These are phyloP conservation scores for Astrothelium macrocarpum DNA, from an alignment of 495 filamentous ascomycete species.

Conservation along the genomic window DNA sequence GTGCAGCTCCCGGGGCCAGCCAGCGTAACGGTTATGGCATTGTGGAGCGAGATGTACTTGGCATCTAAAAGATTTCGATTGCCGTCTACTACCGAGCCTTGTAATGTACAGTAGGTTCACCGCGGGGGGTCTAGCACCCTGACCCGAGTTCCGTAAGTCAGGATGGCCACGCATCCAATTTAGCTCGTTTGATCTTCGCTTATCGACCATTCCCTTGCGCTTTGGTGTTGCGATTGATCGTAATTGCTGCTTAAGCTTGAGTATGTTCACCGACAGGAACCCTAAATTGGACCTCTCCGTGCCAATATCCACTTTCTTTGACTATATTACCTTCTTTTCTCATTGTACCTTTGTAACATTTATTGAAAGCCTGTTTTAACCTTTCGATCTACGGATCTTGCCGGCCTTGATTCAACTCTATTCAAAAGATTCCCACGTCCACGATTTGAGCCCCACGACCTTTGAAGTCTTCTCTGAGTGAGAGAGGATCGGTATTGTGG, in stretches of 20 bases:
- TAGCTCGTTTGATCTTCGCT: constrained; percentile 4
- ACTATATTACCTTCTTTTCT: background rate
- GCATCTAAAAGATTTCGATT: background rate
- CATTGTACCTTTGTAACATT: background rate
- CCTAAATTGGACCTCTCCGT: background rate
- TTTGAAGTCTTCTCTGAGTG: no score
- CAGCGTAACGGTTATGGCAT: background rate
- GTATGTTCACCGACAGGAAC: constrained; percentile 2
- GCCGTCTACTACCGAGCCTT: background rate
- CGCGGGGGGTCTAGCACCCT: background rate
- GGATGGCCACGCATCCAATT: constrained; percentile 1
- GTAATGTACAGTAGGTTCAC: background rate
- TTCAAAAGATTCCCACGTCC: background rate
- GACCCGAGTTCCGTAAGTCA: background rate
- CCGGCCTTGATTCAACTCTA: background rate
- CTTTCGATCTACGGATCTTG: background rate
- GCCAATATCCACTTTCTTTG: background rate
- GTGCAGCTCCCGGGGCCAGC: background rate
- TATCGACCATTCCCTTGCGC: background rate
- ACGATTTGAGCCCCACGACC: background rate
- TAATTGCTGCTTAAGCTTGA: background rate
- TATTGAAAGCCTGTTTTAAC: background rate
- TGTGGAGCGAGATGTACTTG: background rate
- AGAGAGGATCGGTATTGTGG: background rate
- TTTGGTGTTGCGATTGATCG: background rate